Conservation (phyloP, 1,139 yeast species). For the Geotrichum citri-aurantii region DNA sequence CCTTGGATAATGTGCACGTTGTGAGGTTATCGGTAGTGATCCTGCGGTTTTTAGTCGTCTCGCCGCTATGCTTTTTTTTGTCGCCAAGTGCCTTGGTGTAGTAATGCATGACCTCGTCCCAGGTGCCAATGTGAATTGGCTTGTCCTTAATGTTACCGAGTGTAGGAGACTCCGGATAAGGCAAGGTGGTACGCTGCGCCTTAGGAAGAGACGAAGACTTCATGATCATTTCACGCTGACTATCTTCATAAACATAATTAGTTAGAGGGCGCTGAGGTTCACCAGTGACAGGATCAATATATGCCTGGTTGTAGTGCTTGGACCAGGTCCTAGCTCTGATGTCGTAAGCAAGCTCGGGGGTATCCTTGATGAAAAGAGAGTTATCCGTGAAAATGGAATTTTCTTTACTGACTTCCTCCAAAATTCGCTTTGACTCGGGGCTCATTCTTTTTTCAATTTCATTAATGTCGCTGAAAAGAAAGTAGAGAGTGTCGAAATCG, state of each 20-base stretch:
- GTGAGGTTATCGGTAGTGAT: slow-evolving; percentile 24
- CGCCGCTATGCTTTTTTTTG: slow-evolving; percentile 5
- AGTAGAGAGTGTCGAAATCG: slow-evolving; percentile 69
- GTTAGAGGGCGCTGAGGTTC: slow-evolving; percentile 29
- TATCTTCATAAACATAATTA: slow-evolving; percentile 32
- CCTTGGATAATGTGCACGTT: slow-evolving; percentile 54
- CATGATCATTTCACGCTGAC: slow-evolving; percentile 26
- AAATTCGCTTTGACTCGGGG: slow-evolving; percentile 63
- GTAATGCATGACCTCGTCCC: slow-evolving; percentile 13
- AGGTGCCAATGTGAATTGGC: slow-evolving; percentile 11
- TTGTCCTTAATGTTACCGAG: slow-evolving; percentile 1
- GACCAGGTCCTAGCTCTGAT: slow-evolving; percentile 41
- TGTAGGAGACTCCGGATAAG: slow-evolving; percentile 27
- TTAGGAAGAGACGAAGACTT: slow-evolving; percentile 25
- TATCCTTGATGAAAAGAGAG: slow-evolving; percentile 27
- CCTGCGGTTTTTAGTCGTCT: slow-evolving; percentile 14
- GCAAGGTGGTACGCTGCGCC: slow-evolving; percentile 26
- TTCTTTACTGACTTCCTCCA: slow-evolving; percentile 44
- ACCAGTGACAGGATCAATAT: slow-evolving; percentile 31
- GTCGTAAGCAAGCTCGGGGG: slow-evolving; percentile 34
- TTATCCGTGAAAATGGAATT: slow-evolving; percentile 31
- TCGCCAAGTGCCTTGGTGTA: slow-evolving; percentile 13
- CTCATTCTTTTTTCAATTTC: slow-evolving; percentile 63
- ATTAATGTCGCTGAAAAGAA: slow-evolving; percentile 59
- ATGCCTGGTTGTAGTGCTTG: slow-evolving; percentile 36